Conservation (phyloP, 2,329 filamentous ascomycete genomes). For the Pseudopithomyces maydicus region DNA sequence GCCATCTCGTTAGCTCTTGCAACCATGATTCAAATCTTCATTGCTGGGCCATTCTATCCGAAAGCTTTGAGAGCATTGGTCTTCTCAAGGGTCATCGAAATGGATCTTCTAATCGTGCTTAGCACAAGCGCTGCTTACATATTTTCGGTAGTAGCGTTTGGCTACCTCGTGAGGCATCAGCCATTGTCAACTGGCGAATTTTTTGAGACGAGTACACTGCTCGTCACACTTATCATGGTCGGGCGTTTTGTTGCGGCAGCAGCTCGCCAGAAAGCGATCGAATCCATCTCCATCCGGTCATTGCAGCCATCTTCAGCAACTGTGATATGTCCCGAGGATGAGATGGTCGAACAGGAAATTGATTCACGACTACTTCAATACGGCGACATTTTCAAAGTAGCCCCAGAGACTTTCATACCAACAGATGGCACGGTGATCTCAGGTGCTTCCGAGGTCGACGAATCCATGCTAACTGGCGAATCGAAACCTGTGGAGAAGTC, state of each 20-base stretch:
- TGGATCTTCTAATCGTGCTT: constrained; percentile 71
- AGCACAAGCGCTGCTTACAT: constrained; percentile 70
- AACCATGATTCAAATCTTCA: constrained; percentile 66
- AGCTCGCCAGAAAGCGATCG: constrained; percentile 55
- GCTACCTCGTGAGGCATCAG: constrained; percentile 39
- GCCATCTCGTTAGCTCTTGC: constrained; percentile 66
- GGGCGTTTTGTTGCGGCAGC: constrained; percentile 55
- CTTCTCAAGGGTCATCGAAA: constrained; percentile 66
- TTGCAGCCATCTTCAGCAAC: constrained; percentile 63
- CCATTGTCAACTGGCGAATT: constrained; percentile 53
- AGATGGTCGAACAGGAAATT: constrained; percentile 56
- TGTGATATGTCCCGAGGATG: constrained; percentile 49
- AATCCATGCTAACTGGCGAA: constrained; percentile 81
- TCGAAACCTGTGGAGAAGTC: constrained; percentile 63
- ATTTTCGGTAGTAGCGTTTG: constrained; percentile 61
- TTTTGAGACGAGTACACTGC: constrained; percentile 61
- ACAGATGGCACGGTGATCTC: constrained; percentile 72
- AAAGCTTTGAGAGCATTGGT: constrained; percentile 66
- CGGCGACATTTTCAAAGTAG: constrained; percentile 68
- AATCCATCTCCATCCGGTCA: constrained; percentile 57
- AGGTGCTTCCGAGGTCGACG: constrained; percentile 70
- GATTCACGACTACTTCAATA: constrained; percentile 72
- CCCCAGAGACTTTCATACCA: constrained; percentile 63
- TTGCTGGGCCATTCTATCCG: constrained; percentile 72
- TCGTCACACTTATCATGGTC: constrained; percentile 60